A percentile compares a stretch with the other conserved stretches of the same genome.
Evolutionary conservation across 1,284 basidiomycete species (phyloP).

Genomic region (Malassezia obtusa): DNA sequence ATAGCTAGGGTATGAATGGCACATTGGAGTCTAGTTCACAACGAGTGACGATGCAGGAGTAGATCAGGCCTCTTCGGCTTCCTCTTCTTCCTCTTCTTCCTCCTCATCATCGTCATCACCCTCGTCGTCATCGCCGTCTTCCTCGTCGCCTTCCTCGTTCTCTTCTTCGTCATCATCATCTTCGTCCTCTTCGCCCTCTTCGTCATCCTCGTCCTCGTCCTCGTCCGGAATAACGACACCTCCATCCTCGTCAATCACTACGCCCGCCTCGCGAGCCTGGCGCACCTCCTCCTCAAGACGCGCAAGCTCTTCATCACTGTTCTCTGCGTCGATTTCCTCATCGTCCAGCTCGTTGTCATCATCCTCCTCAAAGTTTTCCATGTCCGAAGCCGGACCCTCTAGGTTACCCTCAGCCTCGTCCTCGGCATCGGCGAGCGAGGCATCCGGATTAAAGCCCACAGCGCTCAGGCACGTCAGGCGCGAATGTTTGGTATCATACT

Average conservation of each 20-base stretch:
- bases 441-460: conserved; percentile 22
- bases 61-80: background rate
- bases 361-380: background rate
- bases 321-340: conserved; percentile 13
- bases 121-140: conserved; percentile 7
- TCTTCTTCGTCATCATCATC: conserved; percentile 13
- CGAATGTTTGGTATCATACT: conserved; percentile 37
- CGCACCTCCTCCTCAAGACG: conserved; percentile 17
- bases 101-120: conserved; percentile 21
- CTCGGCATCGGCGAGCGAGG: background rate
- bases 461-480: conserved; percentile 40
- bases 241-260: conserved; percentile 16
- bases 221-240: conserved; percentile 20
- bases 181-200: conserved; percentile 12
- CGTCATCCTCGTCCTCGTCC: conserved; percentile 12
- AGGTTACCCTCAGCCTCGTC: background rate
- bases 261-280: conserved; percentile 12
- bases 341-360: conserved; percentile 15
- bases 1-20: conserved; percentile 5
- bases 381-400: background rate
- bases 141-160: conserved; percentile 8
- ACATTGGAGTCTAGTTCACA: background rate
- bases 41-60: background rate
- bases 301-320: conserved; percentile 17
- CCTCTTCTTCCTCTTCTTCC: conserved; percentile 16